Conservation (phyloP, 306 rosid species). For the Vigna unguiculata region DNA sequence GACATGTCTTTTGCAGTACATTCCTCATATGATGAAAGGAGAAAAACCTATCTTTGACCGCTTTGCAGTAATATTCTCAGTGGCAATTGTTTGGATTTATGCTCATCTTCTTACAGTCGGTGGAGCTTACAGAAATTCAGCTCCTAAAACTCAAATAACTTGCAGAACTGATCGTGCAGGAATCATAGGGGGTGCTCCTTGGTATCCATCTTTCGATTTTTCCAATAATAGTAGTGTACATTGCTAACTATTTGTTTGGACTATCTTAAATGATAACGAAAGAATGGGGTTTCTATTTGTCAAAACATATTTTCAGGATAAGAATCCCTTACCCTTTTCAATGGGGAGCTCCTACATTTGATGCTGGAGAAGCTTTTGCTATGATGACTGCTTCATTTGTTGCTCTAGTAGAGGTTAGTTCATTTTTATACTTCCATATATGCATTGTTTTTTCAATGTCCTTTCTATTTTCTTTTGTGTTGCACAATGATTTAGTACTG, state of each 20-base stretch:
- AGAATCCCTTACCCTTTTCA: constrained; percentile 97
- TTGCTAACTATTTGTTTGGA: not conserved
- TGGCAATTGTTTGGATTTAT: constrained; percentile 52
- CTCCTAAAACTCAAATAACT: constrained; percentile 52
- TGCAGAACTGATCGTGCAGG: constrained; percentile 52
- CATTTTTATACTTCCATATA: constrained; percentile 17
- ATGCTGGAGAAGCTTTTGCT: constrained; percentile 97
- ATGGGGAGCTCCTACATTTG: constrained; percentile 99
- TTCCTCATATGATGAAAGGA: constrained; percentile 53
- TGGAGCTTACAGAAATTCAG: constrained; percentile 50
- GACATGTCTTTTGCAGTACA: constrained; percentile 39
- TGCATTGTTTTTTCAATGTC: not conserved
- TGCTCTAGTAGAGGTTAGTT: constrained; percentile 86
- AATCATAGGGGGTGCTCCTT: constrained; percentile 64
- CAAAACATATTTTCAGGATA: constrained; percentile 62
- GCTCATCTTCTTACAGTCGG: constrained; percentile 52
- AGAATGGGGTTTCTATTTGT: constrained; percentile 1
- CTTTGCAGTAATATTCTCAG: constrained; percentile 49
- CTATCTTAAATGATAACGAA: not conserved
- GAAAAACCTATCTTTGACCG: constrained; percentile 47
- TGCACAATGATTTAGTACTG: not conserved
- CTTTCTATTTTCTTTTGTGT: not conserved
- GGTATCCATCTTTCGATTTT: constrained; percentile 55
- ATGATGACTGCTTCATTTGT: constrained; percentile 98
- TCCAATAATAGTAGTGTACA: not conserved